Percentiles rank a stretch among this genome's conserved stretches.
Conservation (phyloP, 1,139 yeast genomes). For the Suhomyces yuchorum region DNA sequence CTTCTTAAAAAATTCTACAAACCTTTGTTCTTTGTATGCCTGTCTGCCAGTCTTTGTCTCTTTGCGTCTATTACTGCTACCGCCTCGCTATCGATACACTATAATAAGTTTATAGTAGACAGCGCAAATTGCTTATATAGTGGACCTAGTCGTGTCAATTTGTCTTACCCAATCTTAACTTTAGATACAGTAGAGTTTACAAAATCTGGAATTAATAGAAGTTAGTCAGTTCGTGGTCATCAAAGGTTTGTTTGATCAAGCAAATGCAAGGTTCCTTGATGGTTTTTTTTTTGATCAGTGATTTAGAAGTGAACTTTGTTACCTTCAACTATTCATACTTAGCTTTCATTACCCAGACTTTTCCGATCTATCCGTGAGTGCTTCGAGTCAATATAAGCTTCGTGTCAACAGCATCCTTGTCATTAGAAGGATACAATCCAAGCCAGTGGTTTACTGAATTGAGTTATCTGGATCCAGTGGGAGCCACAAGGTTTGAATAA, state of each 20-base stretch:
- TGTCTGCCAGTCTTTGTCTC: slow-evolving; percentile 9
- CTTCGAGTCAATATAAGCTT: background rate
- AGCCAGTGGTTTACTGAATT: background rate
- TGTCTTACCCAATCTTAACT: slow-evolving; percentile 4
- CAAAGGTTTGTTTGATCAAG: background rate
- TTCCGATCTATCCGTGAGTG: slow-evolving; percentile 3
- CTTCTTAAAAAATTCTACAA: slow-evolving; percentile 9
- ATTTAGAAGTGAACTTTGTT: background rate
- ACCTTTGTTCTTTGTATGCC: slow-evolving; percentile 12
- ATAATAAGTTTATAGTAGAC: slow-evolving; percentile 9
- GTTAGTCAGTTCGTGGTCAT: slow-evolving; percentile 6
- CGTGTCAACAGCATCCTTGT: background rate
- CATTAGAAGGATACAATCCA: no score
- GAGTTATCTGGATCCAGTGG: background rate
- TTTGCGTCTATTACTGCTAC: slow-evolving; percentile 13
- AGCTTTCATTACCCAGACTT: background rate
- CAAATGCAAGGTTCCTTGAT: background rate
- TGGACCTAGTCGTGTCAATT: slow-evolving; percentile 6
- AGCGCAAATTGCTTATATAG: slow-evolving; percentile 13
- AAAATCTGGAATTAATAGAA: slow-evolving; percentile 1
- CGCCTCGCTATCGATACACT: slow-evolving; percentile 16
- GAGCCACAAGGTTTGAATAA: background rate
- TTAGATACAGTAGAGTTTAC: slow-evolving; percentile 5
- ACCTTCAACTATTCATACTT: background rate
- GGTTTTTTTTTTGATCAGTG: background rate